phyloP scores from a whole-genome alignment of 2,329 filamentous ascomycete genomes.

The Aplosporella prunicola region DNA sequence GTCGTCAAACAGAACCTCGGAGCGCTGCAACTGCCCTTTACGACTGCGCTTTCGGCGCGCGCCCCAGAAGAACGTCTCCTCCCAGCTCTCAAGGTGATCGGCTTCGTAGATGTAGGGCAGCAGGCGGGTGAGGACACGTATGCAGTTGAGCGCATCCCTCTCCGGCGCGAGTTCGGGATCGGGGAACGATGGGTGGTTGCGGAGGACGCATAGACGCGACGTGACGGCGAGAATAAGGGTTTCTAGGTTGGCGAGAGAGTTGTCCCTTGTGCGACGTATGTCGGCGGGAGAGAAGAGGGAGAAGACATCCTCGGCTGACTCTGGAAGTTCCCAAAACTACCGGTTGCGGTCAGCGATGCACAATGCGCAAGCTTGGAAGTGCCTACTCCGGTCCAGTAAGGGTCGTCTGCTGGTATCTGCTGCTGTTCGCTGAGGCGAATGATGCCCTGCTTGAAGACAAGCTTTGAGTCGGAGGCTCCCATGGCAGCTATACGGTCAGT shows the following conservation, averaged over 20 bases:
- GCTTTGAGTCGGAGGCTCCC: constrained; percentile 97
- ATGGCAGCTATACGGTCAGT: constrained; percentile 42
- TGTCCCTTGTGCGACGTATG: constrained; percentile 79
- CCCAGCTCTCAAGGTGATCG: constrained; percentile 73
- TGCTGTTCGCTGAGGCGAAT: constrained; percentile 90
- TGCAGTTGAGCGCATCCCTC: constrained; percentile 85
- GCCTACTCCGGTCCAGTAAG: constrained; percentile 83
- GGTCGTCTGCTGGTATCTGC: constrained; percentile 76
- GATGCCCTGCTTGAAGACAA: constrained; percentile 97
- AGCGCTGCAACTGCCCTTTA: constrained; percentile 36
- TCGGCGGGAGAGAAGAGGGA: constrained; percentile 75
- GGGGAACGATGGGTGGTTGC: constrained; percentile 84
- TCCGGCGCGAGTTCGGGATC: constrained; percentile 75
- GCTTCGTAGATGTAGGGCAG: constrained; percentile 89
- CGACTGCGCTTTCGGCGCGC: constrained; percentile 53
- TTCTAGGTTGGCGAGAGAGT: constrained; percentile 77
- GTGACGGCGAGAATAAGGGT: constrained; percentile 76
- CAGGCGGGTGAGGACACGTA: constrained; percentile 79
- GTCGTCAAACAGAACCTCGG: constrained; percentile 79
- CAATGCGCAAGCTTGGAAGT: constrained; percentile 15
- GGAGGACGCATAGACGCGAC: constrained; percentile 71
- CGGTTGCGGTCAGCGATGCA: not conserved
- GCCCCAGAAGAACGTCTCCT: constrained; percentile 89
- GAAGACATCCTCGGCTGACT: constrained; percentile 92
- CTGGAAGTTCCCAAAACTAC: constrained; percentile 95